Evolutionary conservation across 495 filamentous ascomycete species (phyloP).

Genomic region (Cercophora sp.): DNA sequence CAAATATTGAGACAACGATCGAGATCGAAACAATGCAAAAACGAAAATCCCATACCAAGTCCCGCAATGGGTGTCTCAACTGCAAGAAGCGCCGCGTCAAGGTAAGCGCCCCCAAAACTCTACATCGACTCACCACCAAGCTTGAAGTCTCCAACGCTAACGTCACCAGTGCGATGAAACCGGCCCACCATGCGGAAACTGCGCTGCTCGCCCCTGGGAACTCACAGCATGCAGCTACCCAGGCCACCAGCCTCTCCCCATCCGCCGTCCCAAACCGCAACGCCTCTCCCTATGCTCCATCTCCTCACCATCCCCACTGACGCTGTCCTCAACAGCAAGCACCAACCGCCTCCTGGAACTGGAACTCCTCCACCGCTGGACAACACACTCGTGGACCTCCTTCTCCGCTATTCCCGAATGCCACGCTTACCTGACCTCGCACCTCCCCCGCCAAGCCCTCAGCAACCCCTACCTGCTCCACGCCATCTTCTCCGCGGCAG

Average conservation of each 20-base stretch:
- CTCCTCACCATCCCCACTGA: background rate
- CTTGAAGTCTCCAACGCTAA: background rate
- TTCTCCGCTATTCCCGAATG: constrained; percentile 4
- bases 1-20: too few relatives aligned
- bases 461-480: constrained; percentile 4
- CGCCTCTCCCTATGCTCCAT: background rate
- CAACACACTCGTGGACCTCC: constrained; percentile 3
- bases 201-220: background rate
- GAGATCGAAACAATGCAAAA: constrained; percentile 8
- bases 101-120: background rate
- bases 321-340: background rate
- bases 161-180: constrained; percentile 5
- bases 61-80: constrained; percentile 3
- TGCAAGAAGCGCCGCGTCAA: constrained; percentile 7
- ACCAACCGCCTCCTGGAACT: constrained; percentile 5
- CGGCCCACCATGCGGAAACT: constrained; percentile 6
- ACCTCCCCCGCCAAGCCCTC: constrained; percentile 4
- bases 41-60: constrained; percentile 10
- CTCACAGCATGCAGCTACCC: background rate
- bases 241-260: background rate
- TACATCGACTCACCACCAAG: background rate
- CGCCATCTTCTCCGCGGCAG: constrained; percentile 6
- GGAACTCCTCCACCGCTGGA: constrained; percentile 10
- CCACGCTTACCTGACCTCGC: constrained; percentile 4
- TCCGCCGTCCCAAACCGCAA: background rate